A percentile compares a stretch with the other conserved stretches of the same genome.
phyloP scores from a whole-genome alignment of 148 eudicot species.

The Silene uniflora region DNA sequence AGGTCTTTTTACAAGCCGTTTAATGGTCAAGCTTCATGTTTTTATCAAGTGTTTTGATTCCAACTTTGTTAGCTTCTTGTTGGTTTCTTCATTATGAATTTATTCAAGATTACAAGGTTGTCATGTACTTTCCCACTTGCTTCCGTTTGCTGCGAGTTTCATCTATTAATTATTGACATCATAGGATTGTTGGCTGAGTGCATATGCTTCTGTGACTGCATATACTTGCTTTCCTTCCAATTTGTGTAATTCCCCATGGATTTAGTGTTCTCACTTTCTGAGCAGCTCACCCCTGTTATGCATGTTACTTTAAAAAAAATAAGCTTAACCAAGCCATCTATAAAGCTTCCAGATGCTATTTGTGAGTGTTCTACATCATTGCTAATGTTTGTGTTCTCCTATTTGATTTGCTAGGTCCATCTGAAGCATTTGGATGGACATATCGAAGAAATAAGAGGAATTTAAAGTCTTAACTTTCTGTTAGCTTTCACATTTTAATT shows the following conservation, averaged over 20 bases:
- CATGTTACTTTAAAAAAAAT: background rate
- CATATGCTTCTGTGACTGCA: background rate
- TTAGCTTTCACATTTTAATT: constrained; percentile 7
- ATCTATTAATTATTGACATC: background rate
- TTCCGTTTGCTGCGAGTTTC: constrained; percentile 1
- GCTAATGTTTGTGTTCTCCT: background rate
- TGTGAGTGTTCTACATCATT: background rate
- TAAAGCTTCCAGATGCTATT: background rate
- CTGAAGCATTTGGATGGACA: constrained; percentile 99
- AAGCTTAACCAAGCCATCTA: background rate
- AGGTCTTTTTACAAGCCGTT: no score
- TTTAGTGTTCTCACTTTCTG: constrained; percentile 4
- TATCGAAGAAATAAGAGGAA: constrained; percentile 74
- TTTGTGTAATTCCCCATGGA: background rate
- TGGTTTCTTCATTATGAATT: no score
- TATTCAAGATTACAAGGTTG: constrained; percentile 99
- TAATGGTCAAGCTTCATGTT: no score
- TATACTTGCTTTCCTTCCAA: background rate
- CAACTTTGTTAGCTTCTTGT: no score
- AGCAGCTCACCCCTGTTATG: background rate
- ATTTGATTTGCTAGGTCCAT: constrained; percentile 57
- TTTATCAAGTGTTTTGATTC: no score
- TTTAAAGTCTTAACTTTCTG: background rate
- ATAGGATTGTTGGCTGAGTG: background rate
- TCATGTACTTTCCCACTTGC: background rate